Evolutionary conservation across 768 basidiomycete genomes (phyloP).

Genomic region (Lentinus brumalis): DNA sequence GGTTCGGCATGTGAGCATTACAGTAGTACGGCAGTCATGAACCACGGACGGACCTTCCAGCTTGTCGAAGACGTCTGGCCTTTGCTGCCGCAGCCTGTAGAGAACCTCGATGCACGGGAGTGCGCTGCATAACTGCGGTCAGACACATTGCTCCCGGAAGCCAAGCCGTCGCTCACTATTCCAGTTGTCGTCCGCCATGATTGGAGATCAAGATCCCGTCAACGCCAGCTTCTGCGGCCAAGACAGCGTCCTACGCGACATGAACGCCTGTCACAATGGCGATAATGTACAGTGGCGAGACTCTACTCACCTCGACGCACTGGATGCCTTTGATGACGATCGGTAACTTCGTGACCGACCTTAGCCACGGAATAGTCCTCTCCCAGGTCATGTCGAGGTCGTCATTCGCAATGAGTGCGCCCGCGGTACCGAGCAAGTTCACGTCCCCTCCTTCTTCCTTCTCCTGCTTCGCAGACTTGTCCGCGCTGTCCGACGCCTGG

Average conservation of each 20-base stretch:
- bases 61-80: slow-evolving; percentile 74
- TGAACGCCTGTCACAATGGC: slow-evolving; percentile 18
- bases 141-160: slow-evolving; percentile 1
- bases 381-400: slow-evolving; percentile 81
- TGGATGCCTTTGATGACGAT: slow-evolving; percentile 81
- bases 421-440: slow-evolving; percentile 63
- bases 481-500: slow-evolving; percentile 9
- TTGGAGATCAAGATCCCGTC: slow-evolving; percentile 90
- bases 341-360: slow-evolving; percentile 67
- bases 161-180: slow-evolving; percentile 54
- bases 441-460: slow-evolving; percentile 35
- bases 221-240: slow-evolving; percentile 81
- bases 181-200: slow-evolving; percentile 90
- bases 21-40: background rate
- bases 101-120: slow-evolving; percentile 80
- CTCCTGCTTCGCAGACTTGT: slow-evolving; percentile 29
- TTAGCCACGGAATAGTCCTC: slow-evolving; percentile 80
- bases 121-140: slow-evolving; percentile 47
- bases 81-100: slow-evolving; percentile 67
- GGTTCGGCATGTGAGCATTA: background rate
- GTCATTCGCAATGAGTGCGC: slow-evolving; percentile 63
- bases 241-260: slow-evolving; percentile 72
- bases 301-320: slow-evolving; percentile 60
- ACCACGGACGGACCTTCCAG: slow-evolving; percentile 54
- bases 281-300: slow-evolving; percentile 11